phyloP scores from a whole-genome alignment of 768 basidiomycete genomes.

The Suillus clintonianus region DNA sequence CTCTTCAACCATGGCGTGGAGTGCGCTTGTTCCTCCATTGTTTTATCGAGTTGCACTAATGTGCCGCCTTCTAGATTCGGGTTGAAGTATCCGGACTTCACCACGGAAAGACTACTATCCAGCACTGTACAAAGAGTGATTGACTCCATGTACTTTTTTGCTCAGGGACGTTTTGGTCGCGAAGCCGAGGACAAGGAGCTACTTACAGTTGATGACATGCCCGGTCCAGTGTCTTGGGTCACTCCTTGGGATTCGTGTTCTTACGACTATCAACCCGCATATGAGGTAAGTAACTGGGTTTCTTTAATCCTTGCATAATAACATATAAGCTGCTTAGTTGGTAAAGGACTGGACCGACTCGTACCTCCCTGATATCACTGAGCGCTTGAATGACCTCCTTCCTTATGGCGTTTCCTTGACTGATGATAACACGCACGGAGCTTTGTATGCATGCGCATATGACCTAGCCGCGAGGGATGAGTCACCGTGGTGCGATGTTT shows the following conservation, averaged over 20 bases:
- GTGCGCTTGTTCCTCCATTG: slow-evolving; percentile 18
- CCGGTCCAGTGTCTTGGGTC: slow-evolving; percentile 41
- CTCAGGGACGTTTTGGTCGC: slow-evolving; percentile 40
- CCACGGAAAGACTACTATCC: slow-evolving; percentile 18
- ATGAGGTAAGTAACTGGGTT: background rate
- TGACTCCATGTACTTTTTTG: slow-evolving; percentile 46
- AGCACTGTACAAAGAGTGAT: slow-evolving; percentile 26
- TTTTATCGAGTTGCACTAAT: background rate
- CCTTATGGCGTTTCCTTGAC: slow-evolving; percentile 33
- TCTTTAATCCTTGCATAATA: background rate
- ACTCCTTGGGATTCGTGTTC: slow-evolving; percentile 43
- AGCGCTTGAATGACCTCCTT: slow-evolving; percentile 35
- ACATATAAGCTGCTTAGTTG: slow-evolving; percentile 11
- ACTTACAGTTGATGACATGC: slow-evolving; percentile 33
- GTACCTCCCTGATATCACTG: slow-evolving; percentile 38
- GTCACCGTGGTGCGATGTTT: slow-evolving; percentile 44
- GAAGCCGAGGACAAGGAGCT: slow-evolving; percentile 28
- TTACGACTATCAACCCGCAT: slow-evolving; percentile 11
- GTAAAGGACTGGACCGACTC: slow-evolving; percentile 32
- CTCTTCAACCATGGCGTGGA: slow-evolving; percentile 43
- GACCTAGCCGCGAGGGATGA: slow-evolving; percentile 37
- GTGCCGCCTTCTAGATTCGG: slow-evolving; percentile 19
- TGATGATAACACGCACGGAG: slow-evolving; percentile 38
- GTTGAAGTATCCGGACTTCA: slow-evolving; percentile 22
- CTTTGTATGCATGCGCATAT: slow-evolving; percentile 44